phyloP scores from a whole-genome alignment of 2,329 filamentous ascomycete species.

The Phialophora tarda region DNA sequence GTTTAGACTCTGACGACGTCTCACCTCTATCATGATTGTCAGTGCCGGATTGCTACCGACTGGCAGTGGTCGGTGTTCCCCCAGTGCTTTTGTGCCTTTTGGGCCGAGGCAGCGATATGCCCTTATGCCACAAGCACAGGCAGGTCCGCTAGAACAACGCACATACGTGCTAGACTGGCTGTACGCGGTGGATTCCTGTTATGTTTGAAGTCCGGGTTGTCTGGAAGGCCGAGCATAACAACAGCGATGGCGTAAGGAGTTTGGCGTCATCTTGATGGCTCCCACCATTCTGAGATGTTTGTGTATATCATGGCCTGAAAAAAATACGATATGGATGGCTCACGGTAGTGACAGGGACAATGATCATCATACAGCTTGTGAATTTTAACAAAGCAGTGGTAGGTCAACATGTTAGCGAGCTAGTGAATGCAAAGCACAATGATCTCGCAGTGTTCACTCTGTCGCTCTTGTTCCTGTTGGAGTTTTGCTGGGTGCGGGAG shows the following conservation, averaged over 20 bases:
- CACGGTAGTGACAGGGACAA: neutral
- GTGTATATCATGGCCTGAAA: slow-evolving; percentile 8
- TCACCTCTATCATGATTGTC: slow-evolving; percentile 32
- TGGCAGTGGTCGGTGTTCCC: neutral
- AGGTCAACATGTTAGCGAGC: neutral
- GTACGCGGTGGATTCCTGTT: neutral
- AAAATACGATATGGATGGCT: neutral
- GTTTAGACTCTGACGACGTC: slow-evolving; percentile 24
- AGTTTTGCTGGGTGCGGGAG: neutral
- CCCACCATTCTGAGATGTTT: neutral
- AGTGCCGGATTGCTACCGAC: neutral
- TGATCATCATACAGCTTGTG: neutral
- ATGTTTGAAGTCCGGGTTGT: neutral
- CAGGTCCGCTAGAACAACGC: neutral
- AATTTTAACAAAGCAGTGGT: neutral
- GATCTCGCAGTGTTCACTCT: neutral
- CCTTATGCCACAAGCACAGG: neutral
- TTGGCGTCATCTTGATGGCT: neutral
- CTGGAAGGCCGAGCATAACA: neutral
- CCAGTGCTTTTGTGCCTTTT: neutral
- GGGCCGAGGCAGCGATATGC: neutral
- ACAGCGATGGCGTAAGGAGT: slow-evolving; percentile 28
- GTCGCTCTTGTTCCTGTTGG: neutral
- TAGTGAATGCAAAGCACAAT: neutral
- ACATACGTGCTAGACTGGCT: neutral